Evolutionary conservation across 805 yeast genomes (phyloP).

Genomic region (Metahyphopichia silvanorum): DNA sequence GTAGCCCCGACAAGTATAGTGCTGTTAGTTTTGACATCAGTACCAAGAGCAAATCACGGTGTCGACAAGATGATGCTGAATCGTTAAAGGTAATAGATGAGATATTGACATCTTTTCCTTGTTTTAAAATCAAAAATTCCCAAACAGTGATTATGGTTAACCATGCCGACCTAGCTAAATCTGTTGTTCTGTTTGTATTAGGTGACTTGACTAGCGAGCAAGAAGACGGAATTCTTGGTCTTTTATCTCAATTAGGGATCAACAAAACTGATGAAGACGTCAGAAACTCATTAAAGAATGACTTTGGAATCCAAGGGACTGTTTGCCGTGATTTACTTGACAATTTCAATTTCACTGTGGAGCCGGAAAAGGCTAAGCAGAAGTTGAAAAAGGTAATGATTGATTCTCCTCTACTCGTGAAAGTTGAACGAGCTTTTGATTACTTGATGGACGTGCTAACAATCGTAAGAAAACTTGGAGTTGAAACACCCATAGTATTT

Average conservation of each 20-base stretch:
- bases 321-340: conserved; percentile 75
- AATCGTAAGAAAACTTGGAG: conserved; percentile 56
- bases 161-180: conserved; percentile 76
- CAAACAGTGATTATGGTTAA: conserved; percentile 64
- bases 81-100: conserved; percentile 80
- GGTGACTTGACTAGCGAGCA: conserved; percentile 71
- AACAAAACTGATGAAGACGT: conserved; percentile 63
- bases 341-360: conserved; percentile 69
- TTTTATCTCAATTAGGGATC: conserved; percentile 74
- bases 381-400: conserved; percentile 69
- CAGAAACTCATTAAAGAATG: conserved; percentile 38
- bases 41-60: conserved; percentile 41
- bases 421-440: conserved; percentile 59
- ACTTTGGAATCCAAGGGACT: conserved; percentile 71
- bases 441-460: conserved; percentile 60
- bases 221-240: conserved; percentile 57
- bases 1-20: conserved; percentile 72
- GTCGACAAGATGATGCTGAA: conserved; percentile 79
- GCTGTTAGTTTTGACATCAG: conserved; percentile 87
- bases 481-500: conserved; percentile 54
- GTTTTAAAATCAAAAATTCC: conserved; percentile 47
- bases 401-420: conserved; percentile 61
- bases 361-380: conserved; percentile 60
- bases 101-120: conserved; percentile 61
- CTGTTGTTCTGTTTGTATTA: conserved; percentile 62